Conservation (phyloP, 2,329 filamentous ascomycete genomes). For the Claviceps cyperi region DNA sequence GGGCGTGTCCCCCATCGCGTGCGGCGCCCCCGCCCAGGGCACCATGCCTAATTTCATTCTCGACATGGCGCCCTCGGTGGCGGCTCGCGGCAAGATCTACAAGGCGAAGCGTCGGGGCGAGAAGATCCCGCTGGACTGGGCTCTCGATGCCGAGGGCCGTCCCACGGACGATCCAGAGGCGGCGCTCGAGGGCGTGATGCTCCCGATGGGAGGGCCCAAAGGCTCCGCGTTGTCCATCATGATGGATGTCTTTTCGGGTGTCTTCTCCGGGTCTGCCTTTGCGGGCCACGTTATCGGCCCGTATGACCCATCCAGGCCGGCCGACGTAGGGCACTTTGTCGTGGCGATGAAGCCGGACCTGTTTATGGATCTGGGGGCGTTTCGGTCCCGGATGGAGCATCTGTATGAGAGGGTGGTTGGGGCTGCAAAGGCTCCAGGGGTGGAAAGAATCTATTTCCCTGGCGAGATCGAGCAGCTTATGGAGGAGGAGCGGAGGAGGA, state of each 20-base stretch:
- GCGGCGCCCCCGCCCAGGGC: slow-evolving; percentile 52
- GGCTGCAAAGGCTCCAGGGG: slow-evolving; percentile 37
- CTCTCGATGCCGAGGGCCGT: slow-evolving; percentile 54
- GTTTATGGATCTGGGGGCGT: slow-evolving; percentile 57
- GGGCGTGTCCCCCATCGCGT: slow-evolving; percentile 61
- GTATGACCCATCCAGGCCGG: slow-evolving; percentile 54
- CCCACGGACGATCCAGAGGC: slow-evolving; percentile 56
- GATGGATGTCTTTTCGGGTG: slow-evolving; percentile 83
- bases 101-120: slow-evolving; percentile 53
- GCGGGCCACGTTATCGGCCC: slow-evolving; percentile 64
- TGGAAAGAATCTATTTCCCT: slow-evolving; percentile 46
- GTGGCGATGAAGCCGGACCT: slow-evolving; percentile 60
- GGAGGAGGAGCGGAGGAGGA: slow-evolving; percentile 34
- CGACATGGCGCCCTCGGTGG: slow-evolving; percentile 60
- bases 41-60: slow-evolving; percentile 47
- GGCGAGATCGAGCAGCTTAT: slow-evolving; percentile 46
- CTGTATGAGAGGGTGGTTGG: slow-evolving; percentile 39
- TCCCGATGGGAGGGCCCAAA: slow-evolving; percentile 76
- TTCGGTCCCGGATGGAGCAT: slow-evolving; percentile 45
- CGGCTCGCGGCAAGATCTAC: slow-evolving; percentile 59
- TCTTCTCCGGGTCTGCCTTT: slow-evolving; percentile 63
- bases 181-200: slow-evolving; percentile 65
- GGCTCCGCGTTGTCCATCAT: slow-evolving; percentile 64
- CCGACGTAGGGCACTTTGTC: slow-evolving; percentile 63
- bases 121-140: slow-evolving; percentile 61